Conservation (phyloP, 2,329 filamentous ascomycete species). For the Acrocalymma vagum region DNA sequence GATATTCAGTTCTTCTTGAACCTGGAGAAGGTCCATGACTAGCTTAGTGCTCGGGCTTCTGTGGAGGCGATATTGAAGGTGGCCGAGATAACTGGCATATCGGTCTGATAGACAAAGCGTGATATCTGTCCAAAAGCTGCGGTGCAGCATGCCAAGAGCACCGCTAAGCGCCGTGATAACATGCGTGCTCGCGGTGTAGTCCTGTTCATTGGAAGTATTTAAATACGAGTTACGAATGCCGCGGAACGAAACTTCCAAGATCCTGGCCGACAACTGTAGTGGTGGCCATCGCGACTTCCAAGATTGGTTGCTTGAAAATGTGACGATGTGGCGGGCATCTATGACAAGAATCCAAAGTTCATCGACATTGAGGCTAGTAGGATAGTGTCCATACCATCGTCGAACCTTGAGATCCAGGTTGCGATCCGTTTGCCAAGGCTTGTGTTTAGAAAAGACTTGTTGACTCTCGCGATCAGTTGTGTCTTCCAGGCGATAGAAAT, state of each 20-base stretch:
- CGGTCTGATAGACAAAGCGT: slow-evolving; percentile 51
- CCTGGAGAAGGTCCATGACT: slow-evolving; percentile 55
- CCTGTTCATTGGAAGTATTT: slow-evolving; percentile 36
- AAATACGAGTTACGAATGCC: slow-evolving; percentile 51
- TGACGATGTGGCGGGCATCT: slow-evolving; percentile 51
- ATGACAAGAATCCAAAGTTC: slow-evolving; percentile 54
- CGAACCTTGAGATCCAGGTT: slow-evolving; percentile 52
- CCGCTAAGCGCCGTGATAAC: slow-evolving; percentile 49
- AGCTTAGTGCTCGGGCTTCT: slow-evolving; percentile 52
- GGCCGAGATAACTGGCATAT: slow-evolving; percentile 52
- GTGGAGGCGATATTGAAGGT: slow-evolving; percentile 54
- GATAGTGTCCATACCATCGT: slow-evolving; percentile 54
- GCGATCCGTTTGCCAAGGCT: slow-evolving; percentile 52
- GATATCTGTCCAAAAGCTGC: slow-evolving; percentile 54
- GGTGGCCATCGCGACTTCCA: slow-evolving; percentile 56
- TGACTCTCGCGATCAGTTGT: slow-evolving; percentile 51
- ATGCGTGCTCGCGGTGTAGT: slow-evolving; percentile 50
- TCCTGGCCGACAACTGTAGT: slow-evolving; percentile 49
- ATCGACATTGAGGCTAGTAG: slow-evolving; percentile 52
- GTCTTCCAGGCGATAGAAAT: slow-evolving; percentile 55
- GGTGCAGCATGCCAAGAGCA: slow-evolving; percentile 53
- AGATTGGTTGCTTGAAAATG: slow-evolving; percentile 53
- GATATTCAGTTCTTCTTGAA: slow-evolving; percentile 55
- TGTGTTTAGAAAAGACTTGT: slow-evolving; percentile 52
- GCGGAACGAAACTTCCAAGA: slow-evolving; percentile 52